Evolutionary conservation across 345 rosid species (phyloP).

Genomic region (Arabis hirsuta): DNA sequence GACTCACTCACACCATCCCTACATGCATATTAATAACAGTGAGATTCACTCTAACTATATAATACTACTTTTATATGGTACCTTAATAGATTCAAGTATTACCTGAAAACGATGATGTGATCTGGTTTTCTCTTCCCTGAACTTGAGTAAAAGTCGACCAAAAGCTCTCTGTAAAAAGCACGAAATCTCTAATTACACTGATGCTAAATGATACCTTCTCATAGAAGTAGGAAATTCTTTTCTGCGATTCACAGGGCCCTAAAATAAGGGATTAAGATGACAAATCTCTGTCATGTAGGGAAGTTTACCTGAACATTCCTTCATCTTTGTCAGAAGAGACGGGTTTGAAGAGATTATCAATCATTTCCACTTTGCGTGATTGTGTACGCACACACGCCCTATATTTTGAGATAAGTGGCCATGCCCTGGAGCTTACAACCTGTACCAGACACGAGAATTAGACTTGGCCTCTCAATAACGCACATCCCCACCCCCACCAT

Average conservation of each 20-base stretch:
- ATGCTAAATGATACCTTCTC: background rate
- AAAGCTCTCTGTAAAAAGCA: slow-evolving; percentile 62
- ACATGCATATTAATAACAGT: slow-evolving; percentile 23
- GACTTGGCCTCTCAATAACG: background rate
- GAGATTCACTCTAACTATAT: background rate
- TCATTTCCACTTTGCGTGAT: slow-evolving; percentile 83
- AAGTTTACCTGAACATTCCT: slow-evolving; percentile 65
- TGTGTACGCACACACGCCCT: slow-evolving; percentile 92
- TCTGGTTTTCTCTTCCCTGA: slow-evolving; percentile 81
- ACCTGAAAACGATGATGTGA: slow-evolving; percentile 90
- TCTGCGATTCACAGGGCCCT: background rate
- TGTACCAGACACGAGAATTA: slow-evolving; percentile 14
- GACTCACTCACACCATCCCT: slow-evolving; percentile 99
- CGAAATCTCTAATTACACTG: background rate
- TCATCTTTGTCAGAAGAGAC: slow-evolving; percentile 65
- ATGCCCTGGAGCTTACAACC: slow-evolving; percentile 84
- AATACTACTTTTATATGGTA: slow-evolving; percentile 10
- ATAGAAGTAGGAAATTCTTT: background rate
- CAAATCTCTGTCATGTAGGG: background rate
- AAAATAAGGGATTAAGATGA: background rate
- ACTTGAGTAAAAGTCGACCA: slow-evolving; percentile 71
- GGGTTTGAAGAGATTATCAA: slow-evolving; percentile 69
- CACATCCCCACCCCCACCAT: background rate
- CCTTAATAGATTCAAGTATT: slow-evolving; percentile 1
- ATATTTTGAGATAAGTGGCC: slow-evolving; percentile 88